Conservation (phyloP, 805 yeast genomes). For the Torulaspora quercuum region DNA sequence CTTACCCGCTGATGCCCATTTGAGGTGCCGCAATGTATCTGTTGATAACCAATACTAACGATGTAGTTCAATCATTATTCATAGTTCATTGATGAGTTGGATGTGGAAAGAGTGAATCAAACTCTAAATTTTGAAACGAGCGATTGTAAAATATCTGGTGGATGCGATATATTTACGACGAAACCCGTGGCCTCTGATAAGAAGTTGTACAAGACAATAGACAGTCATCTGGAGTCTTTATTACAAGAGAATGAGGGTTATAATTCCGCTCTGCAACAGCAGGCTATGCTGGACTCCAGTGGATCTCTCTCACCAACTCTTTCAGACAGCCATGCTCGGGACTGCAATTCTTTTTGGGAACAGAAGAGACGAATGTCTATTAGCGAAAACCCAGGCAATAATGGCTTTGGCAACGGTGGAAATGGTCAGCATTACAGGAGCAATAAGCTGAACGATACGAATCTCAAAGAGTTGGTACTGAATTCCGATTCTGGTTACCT, state of each 20-base stretch:
- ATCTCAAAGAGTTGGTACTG: slow-evolving; percentile 34
- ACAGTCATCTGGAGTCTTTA: slow-evolving; percentile 63
- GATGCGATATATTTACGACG: slow-evolving; percentile 91
- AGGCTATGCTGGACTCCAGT: slow-evolving; percentile 20
- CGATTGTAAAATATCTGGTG: slow-evolving; percentile 77
- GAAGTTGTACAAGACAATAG: slow-evolving; percentile 82
- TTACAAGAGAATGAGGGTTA: slow-evolving; percentile 38
- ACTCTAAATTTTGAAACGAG: slow-evolving; percentile 73
- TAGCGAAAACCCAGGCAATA: slow-evolving; percentile 27
- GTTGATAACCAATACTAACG: slow-evolving; percentile 8
- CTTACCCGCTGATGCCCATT: background rate
- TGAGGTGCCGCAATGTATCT: background rate
- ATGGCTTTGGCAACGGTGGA: slow-evolving; percentile 5
- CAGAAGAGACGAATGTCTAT: slow-evolving; percentile 42
- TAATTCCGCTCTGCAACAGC: slow-evolving; percentile 35
- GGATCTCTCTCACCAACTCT: slow-evolving; percentile 14
- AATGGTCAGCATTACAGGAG: slow-evolving; percentile 19
- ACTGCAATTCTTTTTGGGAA: slow-evolving; percentile 38
- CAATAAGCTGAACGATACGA: slow-evolving; percentile 36
- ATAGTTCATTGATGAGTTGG: slow-evolving; percentile 88
- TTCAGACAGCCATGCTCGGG: slow-evolving; percentile 18
- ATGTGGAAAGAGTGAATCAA: slow-evolving; percentile 86
- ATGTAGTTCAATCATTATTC: background rate
- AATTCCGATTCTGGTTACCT: slow-evolving; percentile 28
- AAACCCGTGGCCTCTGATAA: slow-evolving; percentile 89